Percentiles rank a stretch among this genome's conserved stretches.
These are phyloP conservation scores for Avena insularis DNA, from an alignment of 176 grass and related monocot species.

Conservation along the genomic window DNA sequence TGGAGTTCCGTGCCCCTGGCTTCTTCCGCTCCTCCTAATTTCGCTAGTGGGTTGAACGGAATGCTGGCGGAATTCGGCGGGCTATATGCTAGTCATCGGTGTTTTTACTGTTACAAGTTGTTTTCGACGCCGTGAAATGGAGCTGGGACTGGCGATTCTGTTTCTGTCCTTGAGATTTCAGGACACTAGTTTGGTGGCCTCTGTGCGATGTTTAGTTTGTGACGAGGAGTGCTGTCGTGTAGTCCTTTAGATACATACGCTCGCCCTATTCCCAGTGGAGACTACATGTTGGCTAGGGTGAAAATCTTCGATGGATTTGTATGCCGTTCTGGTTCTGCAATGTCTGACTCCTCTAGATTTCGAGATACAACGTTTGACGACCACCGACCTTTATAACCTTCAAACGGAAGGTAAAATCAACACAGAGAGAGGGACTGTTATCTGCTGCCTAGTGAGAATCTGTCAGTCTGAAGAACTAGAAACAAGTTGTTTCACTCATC, in stretches of 20 bases:
- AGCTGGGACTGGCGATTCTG: neutral
- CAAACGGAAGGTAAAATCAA: neutral
- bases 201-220: neutral
- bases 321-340: neutral
- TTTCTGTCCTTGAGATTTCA: neutral
- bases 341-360: constrained; percentile 24
- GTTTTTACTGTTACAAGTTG: neutral
- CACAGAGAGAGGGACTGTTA: neutral
- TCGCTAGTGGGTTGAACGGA: neutral
- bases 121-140: neutral
- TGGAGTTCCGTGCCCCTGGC: neutral
- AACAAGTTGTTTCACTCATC: neutral
- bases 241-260: neutral
- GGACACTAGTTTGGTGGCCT: neutral
- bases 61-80: neutral
- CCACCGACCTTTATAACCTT: neutral
- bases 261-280: neutral
- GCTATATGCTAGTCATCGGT: neutral
- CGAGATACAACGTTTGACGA: neutral
- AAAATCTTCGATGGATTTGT: neutral
- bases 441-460: constrained; percentile 27
- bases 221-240: neutral
- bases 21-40: neutral
- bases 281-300: neutral
- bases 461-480: constrained; percentile 26